These are phyloP conservation scores for Vachellia collinsii DNA, from an alignment of 306 rosid species.

Conservation along the genomic window DNA sequence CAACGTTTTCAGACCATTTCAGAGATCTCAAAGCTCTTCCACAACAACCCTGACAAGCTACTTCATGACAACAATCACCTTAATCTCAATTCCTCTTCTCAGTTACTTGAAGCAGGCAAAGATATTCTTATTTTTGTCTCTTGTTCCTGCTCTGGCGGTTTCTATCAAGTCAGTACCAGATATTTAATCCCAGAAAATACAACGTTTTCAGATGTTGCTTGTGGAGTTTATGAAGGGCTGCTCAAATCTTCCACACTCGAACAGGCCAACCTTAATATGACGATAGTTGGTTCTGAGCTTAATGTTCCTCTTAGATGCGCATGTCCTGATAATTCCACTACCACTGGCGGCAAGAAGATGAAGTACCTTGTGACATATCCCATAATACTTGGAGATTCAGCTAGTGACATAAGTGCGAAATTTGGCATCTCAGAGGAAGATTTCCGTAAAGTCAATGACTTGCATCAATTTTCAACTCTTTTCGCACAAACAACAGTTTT, in stretches of 20 bases:
- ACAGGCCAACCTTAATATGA: conserved; percentile 39
- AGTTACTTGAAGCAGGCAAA: conserved; percentile 48
- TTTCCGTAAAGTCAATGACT: conserved; percentile 42
- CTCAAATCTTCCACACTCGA: conserved; percentile 45
- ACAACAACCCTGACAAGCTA: conserved; percentile 28
- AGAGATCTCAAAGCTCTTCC: conserved; percentile 48
- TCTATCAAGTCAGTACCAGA: conserved; percentile 47
- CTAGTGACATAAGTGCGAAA: conserved; percentile 30
- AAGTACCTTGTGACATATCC: conserved; percentile 71
- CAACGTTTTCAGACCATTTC: conserved; percentile 46
- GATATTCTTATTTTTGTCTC: conserved; percentile 63
- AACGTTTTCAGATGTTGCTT: conserved; percentile 51
- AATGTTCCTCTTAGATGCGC: conserved; percentile 60
- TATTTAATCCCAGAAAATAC: conserved; percentile 36
- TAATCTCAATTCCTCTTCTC: conserved; percentile 40
- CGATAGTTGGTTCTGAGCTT: conserved; percentile 44
- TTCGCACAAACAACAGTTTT: conserved; percentile 52
- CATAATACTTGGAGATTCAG: conserved; percentile 41
- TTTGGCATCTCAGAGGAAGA: conserved; percentile 51
- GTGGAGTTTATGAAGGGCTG: conserved; percentile 65
- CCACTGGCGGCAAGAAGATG: conserved; percentile 9
- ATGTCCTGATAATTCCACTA: conserved; percentile 50
- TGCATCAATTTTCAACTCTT: conserved; percentile 33
- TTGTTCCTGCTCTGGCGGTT: conserved; percentile 55
- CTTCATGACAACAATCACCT: conserved; percentile 49